phyloP scores from a whole-genome alignment of 768 basidiomycete species.

The Kwoniella shandongensis region DNA sequence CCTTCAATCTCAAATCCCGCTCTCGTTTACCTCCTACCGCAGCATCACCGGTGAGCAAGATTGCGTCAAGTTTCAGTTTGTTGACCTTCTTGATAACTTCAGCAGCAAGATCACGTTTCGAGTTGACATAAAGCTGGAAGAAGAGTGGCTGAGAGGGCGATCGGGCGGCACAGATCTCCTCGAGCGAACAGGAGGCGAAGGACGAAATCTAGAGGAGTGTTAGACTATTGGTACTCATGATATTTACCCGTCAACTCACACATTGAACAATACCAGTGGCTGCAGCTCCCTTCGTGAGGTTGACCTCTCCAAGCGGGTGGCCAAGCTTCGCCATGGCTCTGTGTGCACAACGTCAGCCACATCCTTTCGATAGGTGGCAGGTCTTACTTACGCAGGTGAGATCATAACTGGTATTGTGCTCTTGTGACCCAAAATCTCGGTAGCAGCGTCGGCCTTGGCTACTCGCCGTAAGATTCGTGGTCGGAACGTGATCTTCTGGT shows the following conservation, averaged over 20 bases:
- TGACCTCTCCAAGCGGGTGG: constrained; percentile 80
- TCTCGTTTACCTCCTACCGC: constrained; percentile 73
- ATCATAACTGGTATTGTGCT: constrained; percentile 79
- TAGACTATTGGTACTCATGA: not conserved
- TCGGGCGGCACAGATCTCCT: constrained; percentile 52
- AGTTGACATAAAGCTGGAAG: constrained; percentile 74
- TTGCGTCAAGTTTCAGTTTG: constrained; percentile 74
- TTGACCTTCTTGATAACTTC: constrained; percentile 70
- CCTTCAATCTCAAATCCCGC: constrained; percentile 46
- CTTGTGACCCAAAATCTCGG: constrained; percentile 62
- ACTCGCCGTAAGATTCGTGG: constrained; percentile 64
- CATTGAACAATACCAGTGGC: constrained; percentile 70
- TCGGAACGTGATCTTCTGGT: constrained; percentile 77
- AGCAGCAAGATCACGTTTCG: constrained; percentile 54
- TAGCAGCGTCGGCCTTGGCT: constrained; percentile 46
- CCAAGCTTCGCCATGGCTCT: constrained; percentile 60
- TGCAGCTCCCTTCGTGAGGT: constrained; percentile 71
- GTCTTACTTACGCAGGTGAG: constrained; percentile 61
- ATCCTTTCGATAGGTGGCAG: not conserved
- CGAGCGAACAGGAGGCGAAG: constrained; percentile 53
- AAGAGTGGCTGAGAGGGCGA: constrained; percentile 46
- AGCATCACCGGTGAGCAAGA: constrained; percentile 88
- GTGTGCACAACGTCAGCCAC: not conserved
- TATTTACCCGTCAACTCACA: constrained; percentile 53
- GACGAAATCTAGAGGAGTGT: constrained; percentile 45